phyloP scores from a whole-genome alignment of 768 basidiomycete species.

The Thelephora ganbajun region DNA sequence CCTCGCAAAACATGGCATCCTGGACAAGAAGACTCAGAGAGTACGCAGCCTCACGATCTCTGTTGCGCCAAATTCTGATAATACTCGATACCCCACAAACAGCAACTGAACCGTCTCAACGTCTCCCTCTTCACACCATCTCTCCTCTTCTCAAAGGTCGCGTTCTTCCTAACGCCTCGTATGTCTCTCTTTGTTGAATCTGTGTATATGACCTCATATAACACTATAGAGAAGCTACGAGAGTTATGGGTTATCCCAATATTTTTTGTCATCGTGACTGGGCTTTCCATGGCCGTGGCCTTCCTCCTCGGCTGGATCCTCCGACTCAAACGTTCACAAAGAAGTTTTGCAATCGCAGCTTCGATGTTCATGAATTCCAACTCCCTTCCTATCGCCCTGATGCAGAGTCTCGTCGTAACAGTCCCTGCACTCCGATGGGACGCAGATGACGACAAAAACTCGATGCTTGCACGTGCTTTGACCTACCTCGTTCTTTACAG shows the following conservation, averaged over 20 bases:
- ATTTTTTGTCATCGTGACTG: conserved; percentile 70
- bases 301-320: conserved; percentile 47
- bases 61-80: background rate
- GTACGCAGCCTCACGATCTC: conserved; percentile 25
- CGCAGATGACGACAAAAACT: conserved; percentile 62
- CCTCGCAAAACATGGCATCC: conserved; percentile 64
- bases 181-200: conserved; percentile 7
- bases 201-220: background rate
- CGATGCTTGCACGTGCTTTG: conserved; percentile 85
- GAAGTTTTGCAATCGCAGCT: conserved; percentile 67
- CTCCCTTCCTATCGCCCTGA: conserved; percentile 86
- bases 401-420: conserved; percentile 78
- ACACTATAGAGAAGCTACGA: conserved; percentile 44
- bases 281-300: conserved; percentile 55
- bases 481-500: conserved; percentile 88
- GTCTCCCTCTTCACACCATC: conserved; percentile 83
- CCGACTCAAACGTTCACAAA: conserved; percentile 62
- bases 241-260: conserved; percentile 81
- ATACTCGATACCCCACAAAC: background rate
- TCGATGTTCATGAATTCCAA: conserved; percentile 93
- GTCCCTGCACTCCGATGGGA: conserved; percentile 79
- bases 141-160: conserved; percentile 88
- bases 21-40: conserved; percentile 85
- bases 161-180: conserved; percentile 72
- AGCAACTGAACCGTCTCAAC: conserved; percentile 75